phyloP scores from a whole-genome alignment of 1,284 basidiomycete species.

The Trametes sp. region DNA sequence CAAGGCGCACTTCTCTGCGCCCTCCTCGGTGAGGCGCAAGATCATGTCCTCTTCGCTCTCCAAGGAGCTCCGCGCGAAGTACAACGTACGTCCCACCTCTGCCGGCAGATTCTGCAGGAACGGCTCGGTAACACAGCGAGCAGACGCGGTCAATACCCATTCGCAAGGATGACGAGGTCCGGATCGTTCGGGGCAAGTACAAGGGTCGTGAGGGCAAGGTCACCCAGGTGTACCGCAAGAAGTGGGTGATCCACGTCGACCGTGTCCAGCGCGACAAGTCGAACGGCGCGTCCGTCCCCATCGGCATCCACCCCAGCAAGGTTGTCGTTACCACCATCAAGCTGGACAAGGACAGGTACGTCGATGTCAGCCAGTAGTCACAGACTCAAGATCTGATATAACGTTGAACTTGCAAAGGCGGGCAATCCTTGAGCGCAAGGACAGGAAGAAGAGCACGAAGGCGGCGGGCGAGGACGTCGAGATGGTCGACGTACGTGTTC shows the following conservation, averaged over 20 bases:
- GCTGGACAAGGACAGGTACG: slow-evolving; percentile 85
- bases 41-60: slow-evolving; percentile 97
- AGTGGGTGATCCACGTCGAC: slow-evolving; percentile 99
- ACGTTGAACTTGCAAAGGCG: slow-evolving; percentile 52
- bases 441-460: slow-evolving; percentile 66
- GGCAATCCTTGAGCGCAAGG: slow-evolving; percentile 84
- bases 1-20: slow-evolving; percentile 95
- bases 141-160: slow-evolving; percentile 94
- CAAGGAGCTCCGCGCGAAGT: slow-evolving; percentile 93
- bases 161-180: slow-evolving; percentile 98
- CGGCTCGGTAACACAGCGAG: slow-evolving; percentile 1
- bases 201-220: slow-evolving; percentile 99
- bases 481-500: slow-evolving; percentile 74
- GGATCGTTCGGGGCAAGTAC: slow-evolving; percentile 96
- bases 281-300: slow-evolving; percentile 93
- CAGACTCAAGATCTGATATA: neutral
- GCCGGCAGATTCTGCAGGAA: neutral
- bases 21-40: slow-evolving; percentile 94
- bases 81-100: slow-evolving; percentile 75
- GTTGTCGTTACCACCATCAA: slow-evolving; percentile 95
- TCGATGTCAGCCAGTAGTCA: too few species aligned
- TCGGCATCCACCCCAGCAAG: slow-evolving; percentile 97
- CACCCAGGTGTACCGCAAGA: slow-evolving; percentile 98
- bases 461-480: slow-evolving; percentile 67
- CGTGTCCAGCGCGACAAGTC: slow-evolving; percentile 98